Evolutionary conservation across 2,329 filamentous ascomycete genomes (phyloP).

Genomic region (Emergomyces pasteurianus): DNA sequence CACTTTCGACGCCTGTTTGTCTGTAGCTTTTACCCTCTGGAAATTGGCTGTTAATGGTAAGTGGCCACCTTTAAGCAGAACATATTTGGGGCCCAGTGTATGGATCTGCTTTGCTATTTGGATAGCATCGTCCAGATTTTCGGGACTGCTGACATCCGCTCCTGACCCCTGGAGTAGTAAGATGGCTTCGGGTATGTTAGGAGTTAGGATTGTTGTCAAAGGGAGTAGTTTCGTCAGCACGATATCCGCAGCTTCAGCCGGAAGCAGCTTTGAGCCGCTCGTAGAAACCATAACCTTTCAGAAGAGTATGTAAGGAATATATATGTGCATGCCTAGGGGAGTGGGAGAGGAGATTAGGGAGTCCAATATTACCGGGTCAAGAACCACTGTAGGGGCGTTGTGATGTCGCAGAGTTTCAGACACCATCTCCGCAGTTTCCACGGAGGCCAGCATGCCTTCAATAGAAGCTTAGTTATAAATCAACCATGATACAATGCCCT

Average conservation of each 20-base stretch:
- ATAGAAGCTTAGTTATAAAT: neutral
- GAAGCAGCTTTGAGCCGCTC: slow-evolving; percentile 36
- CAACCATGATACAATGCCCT: neutral
- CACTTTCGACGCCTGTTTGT: slow-evolving; percentile 53
- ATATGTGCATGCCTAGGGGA: neutral
- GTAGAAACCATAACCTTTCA: slow-evolving; percentile 69
- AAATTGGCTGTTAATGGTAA: slow-evolving; percentile 59
- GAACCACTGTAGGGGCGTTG: slow-evolving; percentile 47
- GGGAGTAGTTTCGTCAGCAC: slow-evolving; percentile 32
- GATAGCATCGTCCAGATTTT: slow-evolving; percentile 54
- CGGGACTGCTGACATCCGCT: slow-evolving; percentile 32
- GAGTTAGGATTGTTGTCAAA: slow-evolving; percentile 35
- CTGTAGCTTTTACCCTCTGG: slow-evolving; percentile 41
- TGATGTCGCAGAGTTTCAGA: slow-evolving; percentile 51
- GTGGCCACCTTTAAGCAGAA: slow-evolving; percentile 86
- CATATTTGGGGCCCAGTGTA: slow-evolving; percentile 60
- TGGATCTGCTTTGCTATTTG: slow-evolving; percentile 54
- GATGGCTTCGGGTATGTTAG: slow-evolving; percentile 38
- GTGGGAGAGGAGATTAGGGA: neutral
- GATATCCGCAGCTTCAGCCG: slow-evolving; percentile 29
- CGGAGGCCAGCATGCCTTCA: slow-evolving; percentile 69
- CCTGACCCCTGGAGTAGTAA: slow-evolving; percentile 34
- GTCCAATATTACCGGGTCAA: slow-evolving; percentile 55
- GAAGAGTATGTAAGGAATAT: slow-evolving; percentile 8
- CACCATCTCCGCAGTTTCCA: slow-evolving; percentile 56